These are phyloP conservation scores for Neltuma alba DNA, from an alignment of 306 rosid species.

Conservation along the genomic window DNA sequence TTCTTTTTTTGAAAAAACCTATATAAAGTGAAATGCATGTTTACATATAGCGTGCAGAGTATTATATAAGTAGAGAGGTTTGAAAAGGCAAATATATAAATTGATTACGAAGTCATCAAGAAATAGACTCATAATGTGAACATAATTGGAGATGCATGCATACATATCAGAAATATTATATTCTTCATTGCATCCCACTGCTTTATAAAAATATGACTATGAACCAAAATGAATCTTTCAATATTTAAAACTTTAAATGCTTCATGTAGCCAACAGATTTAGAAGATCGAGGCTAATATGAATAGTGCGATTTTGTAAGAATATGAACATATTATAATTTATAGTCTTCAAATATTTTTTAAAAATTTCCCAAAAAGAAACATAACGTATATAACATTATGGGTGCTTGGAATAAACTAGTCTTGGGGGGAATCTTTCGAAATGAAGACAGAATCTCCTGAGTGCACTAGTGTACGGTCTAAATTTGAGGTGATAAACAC, in stretches of 20 bases:
- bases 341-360: too few species aligned
- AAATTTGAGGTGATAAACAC: too few species aligned
- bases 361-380: too few species aligned
- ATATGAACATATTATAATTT: too few species aligned
- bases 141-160: slow-evolving; percentile 5
- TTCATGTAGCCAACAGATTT: neutral
- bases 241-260: neutral
- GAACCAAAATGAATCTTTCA: slow-evolving; percentile 1
- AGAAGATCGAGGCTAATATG: too few species aligned
- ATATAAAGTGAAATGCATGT: neutral
- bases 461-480: too few species aligned
- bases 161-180: slow-evolving; percentile 10
- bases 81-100: neutral
- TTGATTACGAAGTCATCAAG: neutral
- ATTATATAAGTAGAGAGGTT: neutral
- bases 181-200: neutral
- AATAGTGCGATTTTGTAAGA: neutral
- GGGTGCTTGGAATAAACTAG: too few species aligned
- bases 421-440: too few species aligned
- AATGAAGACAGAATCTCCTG: too few species aligned
- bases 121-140: neutral
- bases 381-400: too few species aligned
- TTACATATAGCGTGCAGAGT: too few species aligned
- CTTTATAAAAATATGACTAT: neutral
- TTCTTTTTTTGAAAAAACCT: neutral